Evolutionary conservation across 1,284 basidiomycete genomes (phyloP).

Genomic region (Xanthoconium separans): DNA sequence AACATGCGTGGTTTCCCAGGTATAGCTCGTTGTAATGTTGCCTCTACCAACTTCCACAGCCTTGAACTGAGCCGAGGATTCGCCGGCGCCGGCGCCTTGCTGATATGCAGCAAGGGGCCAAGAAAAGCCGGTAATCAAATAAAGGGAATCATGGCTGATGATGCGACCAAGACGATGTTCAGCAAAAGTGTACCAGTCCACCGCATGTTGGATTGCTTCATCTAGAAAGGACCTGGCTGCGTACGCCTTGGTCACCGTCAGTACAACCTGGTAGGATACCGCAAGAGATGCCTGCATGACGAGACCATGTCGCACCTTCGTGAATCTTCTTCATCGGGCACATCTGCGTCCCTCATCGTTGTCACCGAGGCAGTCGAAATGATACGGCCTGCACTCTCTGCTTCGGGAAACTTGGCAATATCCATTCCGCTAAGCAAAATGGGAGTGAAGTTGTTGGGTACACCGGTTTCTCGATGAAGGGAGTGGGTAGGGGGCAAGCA

Average conservation of each 20-base stretch:
- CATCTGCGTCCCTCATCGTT: neutral
- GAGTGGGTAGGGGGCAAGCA: constrained; percentile 10
- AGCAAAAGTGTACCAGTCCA: constrained; percentile 23
- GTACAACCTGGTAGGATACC: neutral
- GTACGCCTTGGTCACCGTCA: neutral
- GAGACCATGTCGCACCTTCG: constrained; percentile 6
- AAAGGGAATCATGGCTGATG: constrained; percentile 20
- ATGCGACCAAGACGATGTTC: constrained; percentile 13
- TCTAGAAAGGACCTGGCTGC: constrained; percentile 5
- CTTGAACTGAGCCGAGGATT: constrained; percentile 7
- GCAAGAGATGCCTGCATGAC: neutral
- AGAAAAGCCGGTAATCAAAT: constrained; percentile 23
- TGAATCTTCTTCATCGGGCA: neutral
- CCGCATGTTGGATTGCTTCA: constrained; percentile 9
- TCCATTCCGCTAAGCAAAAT: constrained; percentile 7
- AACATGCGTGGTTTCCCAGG: neutral
- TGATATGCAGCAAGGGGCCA: constrained; percentile 24
- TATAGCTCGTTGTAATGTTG: no score
- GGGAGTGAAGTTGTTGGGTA: constrained; percentile 12
- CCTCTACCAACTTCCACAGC: no score
- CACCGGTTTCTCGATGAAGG: constrained; percentile 11
- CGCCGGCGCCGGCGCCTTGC: neutral
- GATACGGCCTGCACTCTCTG: constrained; percentile 13
- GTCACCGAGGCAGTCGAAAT: constrained; percentile 14
- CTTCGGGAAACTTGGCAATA: constrained; percentile 6